Percentiles rank a stretch among this genome's conserved stretches.
Evolutionary conservation across 2,329 filamentous ascomycete genomes (phyloP).

Genomic region (Alternaria incomplexa): DNA sequence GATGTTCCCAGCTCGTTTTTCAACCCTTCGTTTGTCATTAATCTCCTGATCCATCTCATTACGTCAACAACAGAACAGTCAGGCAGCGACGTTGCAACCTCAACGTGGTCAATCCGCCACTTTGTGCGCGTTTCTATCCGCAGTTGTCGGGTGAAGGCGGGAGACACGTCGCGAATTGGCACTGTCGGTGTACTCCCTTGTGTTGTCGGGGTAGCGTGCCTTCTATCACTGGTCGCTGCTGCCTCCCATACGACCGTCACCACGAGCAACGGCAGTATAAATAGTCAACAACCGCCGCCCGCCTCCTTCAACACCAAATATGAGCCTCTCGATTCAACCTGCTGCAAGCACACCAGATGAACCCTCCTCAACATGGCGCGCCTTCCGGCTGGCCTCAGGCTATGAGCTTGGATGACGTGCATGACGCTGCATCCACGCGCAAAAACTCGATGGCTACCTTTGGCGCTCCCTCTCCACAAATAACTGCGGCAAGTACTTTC

Average conservation of each 20-base stretch:
- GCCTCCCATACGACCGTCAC: conserved; percentile 6
- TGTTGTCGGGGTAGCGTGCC: background rate
- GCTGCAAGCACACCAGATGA: conserved; percentile 7
- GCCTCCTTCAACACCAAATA: background rate
- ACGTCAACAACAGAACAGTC: background rate
- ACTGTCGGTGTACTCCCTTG: background rate
- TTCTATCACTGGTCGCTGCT: conserved; percentile 5
- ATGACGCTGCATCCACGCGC: background rate
- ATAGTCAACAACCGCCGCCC: conserved; percentile 1
- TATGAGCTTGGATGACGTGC: conserved; percentile 4
- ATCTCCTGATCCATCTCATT: background rate
- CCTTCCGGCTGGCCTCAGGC: background rate
- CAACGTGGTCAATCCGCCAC: background rate
- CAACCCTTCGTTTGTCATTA: background rate
- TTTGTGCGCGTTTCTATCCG: background rate
- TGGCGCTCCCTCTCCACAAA: background rate
- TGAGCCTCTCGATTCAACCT: background rate
- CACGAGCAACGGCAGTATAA: conserved; percentile 3
- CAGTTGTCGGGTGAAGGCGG: background rate
- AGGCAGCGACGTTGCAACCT: background rate
- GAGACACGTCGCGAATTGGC: background rate
- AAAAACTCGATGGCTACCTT: background rate
- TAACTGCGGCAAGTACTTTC: background rate
- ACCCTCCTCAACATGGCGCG: background rate
- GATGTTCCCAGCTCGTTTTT: background rate